Conservation (phyloP, 257 asterid genomes). For the Solanum bulbocastanum region DNA sequence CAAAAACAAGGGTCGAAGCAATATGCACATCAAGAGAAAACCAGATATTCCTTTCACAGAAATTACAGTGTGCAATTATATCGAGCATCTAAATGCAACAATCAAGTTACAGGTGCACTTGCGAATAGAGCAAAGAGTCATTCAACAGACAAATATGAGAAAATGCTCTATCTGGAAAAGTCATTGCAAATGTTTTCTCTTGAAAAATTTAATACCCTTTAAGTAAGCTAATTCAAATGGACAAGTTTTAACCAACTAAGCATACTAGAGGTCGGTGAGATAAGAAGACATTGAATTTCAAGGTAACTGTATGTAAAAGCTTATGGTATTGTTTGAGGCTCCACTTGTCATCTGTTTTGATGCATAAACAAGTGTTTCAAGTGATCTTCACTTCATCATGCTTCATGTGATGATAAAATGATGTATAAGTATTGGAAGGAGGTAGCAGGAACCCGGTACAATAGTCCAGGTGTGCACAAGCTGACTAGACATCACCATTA, state of each 20-base stretch:
- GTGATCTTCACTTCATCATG: background rate
- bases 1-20: background rate
- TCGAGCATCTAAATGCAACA: background rate
- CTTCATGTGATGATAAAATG: background rate
- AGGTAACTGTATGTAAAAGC: background rate
- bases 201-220: background rate
- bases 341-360: background rate
- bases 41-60: background rate
- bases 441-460: background rate
- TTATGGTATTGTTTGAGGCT: background rate
- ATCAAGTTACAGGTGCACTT: background rate
- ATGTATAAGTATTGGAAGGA: background rate
- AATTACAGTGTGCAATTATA: background rate
- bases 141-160: background rate
- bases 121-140: background rate
- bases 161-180: background rate
- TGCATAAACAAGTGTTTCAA: background rate
- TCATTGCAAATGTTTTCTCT: background rate
- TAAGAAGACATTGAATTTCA: background rate
- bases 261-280: background rate
- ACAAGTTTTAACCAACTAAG: background rate
- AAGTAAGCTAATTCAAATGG: background rate
- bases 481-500: background rate
- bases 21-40: background rate
- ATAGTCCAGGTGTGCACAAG: background rate